A percentile compares a stretch with the other conserved stretches of the same genome.
Conservation (phyloP, 768 basidiomycete genomes). For the Russula emetica region DNA sequence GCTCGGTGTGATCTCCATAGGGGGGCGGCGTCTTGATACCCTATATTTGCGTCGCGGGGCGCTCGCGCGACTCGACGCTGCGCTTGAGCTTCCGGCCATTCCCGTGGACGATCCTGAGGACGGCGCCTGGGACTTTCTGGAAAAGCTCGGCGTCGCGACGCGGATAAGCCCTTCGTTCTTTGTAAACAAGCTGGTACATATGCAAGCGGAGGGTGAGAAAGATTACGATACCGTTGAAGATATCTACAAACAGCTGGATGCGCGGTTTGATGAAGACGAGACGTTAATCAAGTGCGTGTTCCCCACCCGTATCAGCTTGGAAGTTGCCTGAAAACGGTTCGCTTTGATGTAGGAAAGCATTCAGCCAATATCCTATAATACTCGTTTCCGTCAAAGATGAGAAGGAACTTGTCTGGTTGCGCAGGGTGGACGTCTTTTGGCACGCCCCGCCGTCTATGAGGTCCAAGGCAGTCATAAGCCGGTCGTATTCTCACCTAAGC, state of each 20-base stretch:
- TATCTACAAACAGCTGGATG: slow-evolving; percentile 29
- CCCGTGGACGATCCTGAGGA: slow-evolving; percentile 29
- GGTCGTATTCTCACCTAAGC: slow-evolving; percentile 18
- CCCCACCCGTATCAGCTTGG: not conserved
- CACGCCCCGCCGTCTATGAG: slow-evolving; percentile 28
- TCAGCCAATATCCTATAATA: slow-evolving; percentile 23
- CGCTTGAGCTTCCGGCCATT: slow-evolving; percentile 24
- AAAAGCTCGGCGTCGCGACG: slow-evolving; percentile 25
- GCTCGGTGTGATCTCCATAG: slow-evolving; percentile 11
- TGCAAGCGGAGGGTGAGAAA: slow-evolving; percentile 16
- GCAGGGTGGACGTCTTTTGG: slow-evolving; percentile 27
- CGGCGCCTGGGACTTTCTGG: slow-evolving; percentile 27
- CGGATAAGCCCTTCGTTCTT: slow-evolving; percentile 25
- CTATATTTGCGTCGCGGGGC: slow-evolving; percentile 19
- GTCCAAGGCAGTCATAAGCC: slow-evolving; percentile 24
- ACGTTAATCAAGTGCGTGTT: slow-evolving; percentile 26
- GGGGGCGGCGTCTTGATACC: slow-evolving; percentile 18
- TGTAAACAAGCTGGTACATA: slow-evolving; percentile 26
- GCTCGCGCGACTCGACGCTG: not conserved
- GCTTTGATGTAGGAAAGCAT: slow-evolving; percentile 15
- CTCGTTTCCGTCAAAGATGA: slow-evolving; percentile 11
- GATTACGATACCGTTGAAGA: slow-evolving; percentile 14
- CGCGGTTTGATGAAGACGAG: slow-evolving; percentile 30
- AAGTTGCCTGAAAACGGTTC: not conserved
- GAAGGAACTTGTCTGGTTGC: slow-evolving; percentile 20